A percentile compares a stretch with the other conserved stretches of the same genome.
Conservation (phyloP, 2,329 filamentous ascomycete genomes). For the Penicillium sp. region DNA sequence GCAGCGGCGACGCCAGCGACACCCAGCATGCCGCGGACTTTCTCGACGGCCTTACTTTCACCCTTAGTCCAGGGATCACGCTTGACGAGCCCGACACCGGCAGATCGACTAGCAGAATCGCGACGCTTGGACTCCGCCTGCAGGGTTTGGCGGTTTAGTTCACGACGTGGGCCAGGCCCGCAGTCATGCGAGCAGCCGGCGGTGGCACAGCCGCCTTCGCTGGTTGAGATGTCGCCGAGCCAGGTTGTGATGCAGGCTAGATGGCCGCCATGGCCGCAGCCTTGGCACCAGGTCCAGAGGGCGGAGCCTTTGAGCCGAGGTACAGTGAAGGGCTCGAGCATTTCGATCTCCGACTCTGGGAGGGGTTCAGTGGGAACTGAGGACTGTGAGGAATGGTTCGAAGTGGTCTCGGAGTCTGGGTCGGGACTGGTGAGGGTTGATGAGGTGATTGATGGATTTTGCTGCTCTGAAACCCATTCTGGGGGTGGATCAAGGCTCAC, state of each 20-base stretch:
- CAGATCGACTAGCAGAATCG: slow-evolving; percentile 33
- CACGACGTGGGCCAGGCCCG: slow-evolving; percentile 48
- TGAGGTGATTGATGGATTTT: slow-evolving; percentile 9
- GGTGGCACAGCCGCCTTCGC: slow-evolving; percentile 57
- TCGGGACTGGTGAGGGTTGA: slow-evolving; percentile 13
- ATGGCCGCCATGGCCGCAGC: slow-evolving; percentile 62
- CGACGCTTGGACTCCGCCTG: slow-evolving; percentile 35
- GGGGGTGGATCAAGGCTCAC: slow-evolving; percentile 42
- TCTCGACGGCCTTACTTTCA: slow-evolving; percentile 48
- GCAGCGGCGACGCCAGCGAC: slow-evolving; percentile 35
- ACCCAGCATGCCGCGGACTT: slow-evolving; percentile 45
- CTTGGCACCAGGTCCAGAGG: slow-evolving; percentile 58
- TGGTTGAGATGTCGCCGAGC: slow-evolving; percentile 50
- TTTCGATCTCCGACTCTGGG: slow-evolving; percentile 26
- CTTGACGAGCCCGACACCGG: slow-evolving; percentile 39
- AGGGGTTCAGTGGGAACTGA: slow-evolving; percentile 37
- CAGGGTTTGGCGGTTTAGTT: slow-evolving; percentile 37
- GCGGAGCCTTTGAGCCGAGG: slow-evolving; percentile 34
- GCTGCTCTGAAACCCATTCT: slow-evolving; percentile 39
- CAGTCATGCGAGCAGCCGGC: slow-evolving; percentile 61
- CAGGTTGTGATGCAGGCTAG: slow-evolving; percentile 56
- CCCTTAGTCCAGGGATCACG: slow-evolving; percentile 45
- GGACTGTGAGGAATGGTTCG: slow-evolving; percentile 46
- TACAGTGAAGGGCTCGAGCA: slow-evolving; percentile 26
- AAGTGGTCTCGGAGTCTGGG: slow-evolving; percentile 26